Percentiles rank a stretch among this genome's conserved stretches.
Conservation (phyloP, 116 monocot species). For the Dioscorea cayenensis region DNA sequence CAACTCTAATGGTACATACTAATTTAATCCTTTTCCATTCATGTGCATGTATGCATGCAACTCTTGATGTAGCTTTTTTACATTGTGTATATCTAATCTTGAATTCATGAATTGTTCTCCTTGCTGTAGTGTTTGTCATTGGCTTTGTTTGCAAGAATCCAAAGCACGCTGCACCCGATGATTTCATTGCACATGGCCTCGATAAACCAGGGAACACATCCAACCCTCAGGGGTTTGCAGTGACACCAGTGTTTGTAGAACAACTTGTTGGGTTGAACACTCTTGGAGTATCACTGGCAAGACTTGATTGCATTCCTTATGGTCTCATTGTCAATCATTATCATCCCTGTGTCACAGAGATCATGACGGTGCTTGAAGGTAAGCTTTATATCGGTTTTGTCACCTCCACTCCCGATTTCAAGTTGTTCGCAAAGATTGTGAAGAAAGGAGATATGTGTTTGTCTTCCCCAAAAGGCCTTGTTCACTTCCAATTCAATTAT, state of each 20-base stretch:
- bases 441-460: slow-evolving; percentile 16
- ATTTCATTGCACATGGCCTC: slow-evolving; percentile 34
- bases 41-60: no score
- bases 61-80: no score
- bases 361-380: slow-evolving; percentile 12
- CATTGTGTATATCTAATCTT: no score
- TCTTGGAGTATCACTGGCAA: slow-evolving; percentile 34
- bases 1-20: background rate
- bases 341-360: slow-evolving; percentile 11
- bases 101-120: background rate
- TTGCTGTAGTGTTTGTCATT: slow-evolving; percentile 26
- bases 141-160: slow-evolving; percentile 36
- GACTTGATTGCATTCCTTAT: slow-evolving; percentile 22
- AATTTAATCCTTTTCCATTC: no score
- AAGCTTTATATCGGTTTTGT: slow-evolving; percentile 9
- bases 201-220: slow-evolving; percentile 21
- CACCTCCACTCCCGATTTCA: background rate
- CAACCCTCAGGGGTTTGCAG: slow-evolving; percentile 23
- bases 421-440: background rate
- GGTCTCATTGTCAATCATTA: slow-evolving; percentile 5
- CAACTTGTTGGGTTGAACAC: slow-evolving; percentile 38
- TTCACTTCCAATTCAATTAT: slow-evolving; percentile 3
- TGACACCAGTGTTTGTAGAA: slow-evolving; percentile 13
- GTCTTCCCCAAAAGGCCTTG: slow-evolving; percentile 14
- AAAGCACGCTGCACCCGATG: slow-evolving; percentile 12